Evolutionary conservation across 2,329 filamentous ascomycete species (phyloP).

Genomic region (Fusarium gaditjirri): DNA sequence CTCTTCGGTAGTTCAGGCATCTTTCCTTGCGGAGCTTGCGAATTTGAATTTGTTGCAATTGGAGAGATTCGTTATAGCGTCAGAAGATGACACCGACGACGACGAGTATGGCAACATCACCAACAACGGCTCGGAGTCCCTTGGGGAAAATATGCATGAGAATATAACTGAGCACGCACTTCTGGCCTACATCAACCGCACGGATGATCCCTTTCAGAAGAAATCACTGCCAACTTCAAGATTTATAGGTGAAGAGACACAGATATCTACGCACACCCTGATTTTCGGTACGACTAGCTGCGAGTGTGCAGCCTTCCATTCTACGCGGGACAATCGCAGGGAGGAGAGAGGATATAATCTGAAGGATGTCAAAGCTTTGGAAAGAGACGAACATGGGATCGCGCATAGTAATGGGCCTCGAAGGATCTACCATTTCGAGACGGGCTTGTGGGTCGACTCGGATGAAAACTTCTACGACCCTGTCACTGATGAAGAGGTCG

Average conservation of each 20-base stretch:
- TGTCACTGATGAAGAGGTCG: slow-evolving; percentile 1
- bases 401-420: not conserved
- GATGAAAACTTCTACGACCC: slow-evolving; percentile 4
- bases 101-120: not conserved
- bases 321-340: slow-evolving; percentile 2
- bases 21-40: not conserved
- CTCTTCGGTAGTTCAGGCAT: not conserved
- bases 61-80: slow-evolving; percentile 4
- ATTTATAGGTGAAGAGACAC: not conserved
- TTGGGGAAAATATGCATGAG: not conserved
- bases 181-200: not conserved
- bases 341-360: not conserved
- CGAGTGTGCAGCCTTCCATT: not conserved
- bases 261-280: not conserved
- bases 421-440: not conserved
- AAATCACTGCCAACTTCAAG: not conserved
- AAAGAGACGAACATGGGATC: slow-evolving; percentile 5
- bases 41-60: not conserved
- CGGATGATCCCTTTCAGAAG: rapidly evolving
- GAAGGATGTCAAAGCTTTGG: not conserved
- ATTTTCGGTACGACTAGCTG: not conserved
- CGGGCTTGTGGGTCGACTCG: not conserved
- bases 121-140: not conserved
- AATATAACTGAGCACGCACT: not conserved
- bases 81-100: not conserved